Evolutionary conservation across 2,329 filamentous ascomycete species (phyloP).

Genomic region (Sporothrix protearum): DNA sequence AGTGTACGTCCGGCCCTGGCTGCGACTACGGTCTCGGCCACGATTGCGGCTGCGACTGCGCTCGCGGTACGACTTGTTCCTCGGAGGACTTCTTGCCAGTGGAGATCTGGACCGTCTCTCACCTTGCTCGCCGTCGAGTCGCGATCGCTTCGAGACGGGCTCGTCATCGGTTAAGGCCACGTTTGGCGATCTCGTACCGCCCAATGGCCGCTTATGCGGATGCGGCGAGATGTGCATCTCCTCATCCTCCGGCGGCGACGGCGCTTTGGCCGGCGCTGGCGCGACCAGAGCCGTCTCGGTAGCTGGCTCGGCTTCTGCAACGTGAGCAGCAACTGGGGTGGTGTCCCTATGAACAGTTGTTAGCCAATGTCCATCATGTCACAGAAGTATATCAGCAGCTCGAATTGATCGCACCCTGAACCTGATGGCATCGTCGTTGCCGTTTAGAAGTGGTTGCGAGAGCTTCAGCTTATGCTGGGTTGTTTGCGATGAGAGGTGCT

Average conservation of each 20-base stretch:
- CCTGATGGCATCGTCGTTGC: neutral
- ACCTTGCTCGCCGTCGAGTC: neutral
- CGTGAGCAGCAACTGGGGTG: neutral
- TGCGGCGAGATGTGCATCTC: conserved; percentile 13
- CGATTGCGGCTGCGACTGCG: neutral
- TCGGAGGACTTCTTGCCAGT: neutral
- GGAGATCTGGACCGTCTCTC: neutral
- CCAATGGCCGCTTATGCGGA: neutral
- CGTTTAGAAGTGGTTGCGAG: neutral
- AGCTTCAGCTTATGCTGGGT: neutral
- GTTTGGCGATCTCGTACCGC: neutral
- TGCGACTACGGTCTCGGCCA: neutral
- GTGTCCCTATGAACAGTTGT: neutral
- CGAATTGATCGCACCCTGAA: neutral
- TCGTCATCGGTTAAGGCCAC: neutral
- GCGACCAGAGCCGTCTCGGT: neutral
- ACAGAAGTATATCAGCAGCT: neutral
- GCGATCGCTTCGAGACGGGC: neutral
- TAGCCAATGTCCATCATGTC: neutral
- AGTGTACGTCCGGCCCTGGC: neutral
- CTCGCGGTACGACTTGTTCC: neutral
- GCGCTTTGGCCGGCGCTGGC: neutral
- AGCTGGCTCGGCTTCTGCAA: neutral
- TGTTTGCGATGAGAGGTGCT: neutral
- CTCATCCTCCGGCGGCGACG: neutral